Evolutionary conservation across 2,329 filamentous ascomycete species (phyloP), one percentile per base, ranked within the genome.

Genomic region (Mariannaea elegans): DNA sequence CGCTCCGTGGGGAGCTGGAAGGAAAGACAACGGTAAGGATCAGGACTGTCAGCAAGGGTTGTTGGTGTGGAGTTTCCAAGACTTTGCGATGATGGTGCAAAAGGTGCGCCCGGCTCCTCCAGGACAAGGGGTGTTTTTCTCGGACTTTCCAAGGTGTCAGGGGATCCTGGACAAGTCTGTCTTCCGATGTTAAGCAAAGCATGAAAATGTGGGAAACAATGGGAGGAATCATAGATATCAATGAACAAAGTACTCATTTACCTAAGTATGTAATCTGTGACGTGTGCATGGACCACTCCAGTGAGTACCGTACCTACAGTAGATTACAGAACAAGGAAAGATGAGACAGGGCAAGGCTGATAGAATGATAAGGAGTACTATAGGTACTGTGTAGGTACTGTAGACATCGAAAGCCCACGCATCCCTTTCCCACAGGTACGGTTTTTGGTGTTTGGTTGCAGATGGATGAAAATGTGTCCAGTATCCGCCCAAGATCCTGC

Each of bases 91-190:
- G 55, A 39, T 36, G 29, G 42, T 49, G 49, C 44, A 48, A 31
- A 29, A 42, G n/a, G 48, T 34, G 49, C 56, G 38, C 36, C 36
- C 49, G 44, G 19, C 34, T 31, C 36, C 19, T 49, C 55, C 41
- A 58, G 55, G 32, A 29, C 51, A 46, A 52, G 42, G 39, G 48
- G n/a, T 16, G 19, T 44, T 52, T 42, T 52, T n/a, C n/a, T n/a
- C 49, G 49, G 49, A 41, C 21, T 23, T 49, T 50, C 39, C 39
- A 24, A 51, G 41, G 39, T 34, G 49, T 29, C 18, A 36, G 45
- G 34, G n/a, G 24, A 47, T 38, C 19, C n/a, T 8, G 34, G 14
- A 38, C 2, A 16, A 8, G 10, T 16, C 34, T 38, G 34, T 16
- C 34, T 38, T 18, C 5, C 18, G 23, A 42, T 23, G 18, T 24